These are phyloP conservation scores for Hyphopichia burtonii DNA, from an alignment of 1,139 yeast genomes.

Conservation along the genomic window DNA sequence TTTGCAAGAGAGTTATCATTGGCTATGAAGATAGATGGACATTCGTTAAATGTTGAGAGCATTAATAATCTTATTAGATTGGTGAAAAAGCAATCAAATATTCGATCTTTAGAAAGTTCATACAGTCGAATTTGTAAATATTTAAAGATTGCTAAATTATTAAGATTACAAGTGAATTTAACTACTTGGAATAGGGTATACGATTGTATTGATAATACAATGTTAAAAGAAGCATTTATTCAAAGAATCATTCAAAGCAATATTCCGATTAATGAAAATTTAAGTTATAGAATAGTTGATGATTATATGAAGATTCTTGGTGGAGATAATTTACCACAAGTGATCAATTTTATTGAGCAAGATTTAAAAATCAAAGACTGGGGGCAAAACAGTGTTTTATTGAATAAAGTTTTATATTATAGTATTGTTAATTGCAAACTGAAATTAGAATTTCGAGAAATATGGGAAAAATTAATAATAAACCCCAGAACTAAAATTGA, in stretches of 20 bases:
- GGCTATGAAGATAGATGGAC: constrained; percentile 45
- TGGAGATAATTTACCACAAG: constrained; percentile 17
- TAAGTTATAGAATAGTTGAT: constrained; percentile 32
- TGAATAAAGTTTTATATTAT: constrained; percentile 30
- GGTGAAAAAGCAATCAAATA: constrained; percentile 31
- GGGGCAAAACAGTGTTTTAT: constrained; percentile 28
- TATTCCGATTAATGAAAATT: constrained; percentile 33
- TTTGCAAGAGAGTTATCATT: constrained; percentile 42
- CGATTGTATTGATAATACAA: constrained; percentile 37
- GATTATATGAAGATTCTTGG: constrained; percentile 35
- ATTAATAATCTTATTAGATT: constrained; percentile 37
- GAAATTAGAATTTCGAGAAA: constrained; percentile 11
- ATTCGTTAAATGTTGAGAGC: constrained; percentile 40
- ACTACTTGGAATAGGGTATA: constrained; percentile 40
- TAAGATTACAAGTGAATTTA: constrained; percentile 33
- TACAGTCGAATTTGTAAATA: constrained; percentile 31
- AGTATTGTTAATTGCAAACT: constrained; percentile 10
- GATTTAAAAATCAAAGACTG: constrained; percentile 31
- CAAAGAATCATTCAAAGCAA: constrained; percentile 30
- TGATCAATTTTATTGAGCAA: constrained; percentile 32
- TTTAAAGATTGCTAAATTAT: constrained; percentile 25
- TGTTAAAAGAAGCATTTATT: constrained; percentile 37
- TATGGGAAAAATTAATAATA: constrained; percentile 9
- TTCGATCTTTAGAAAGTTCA: constrained; percentile 34
- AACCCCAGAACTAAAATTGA: constrained; percentile 7